Base-by-base conservation (phyloP, 2,329 filamentous ascomycete genomes). In the Hypoxylon sp. region DNA sequence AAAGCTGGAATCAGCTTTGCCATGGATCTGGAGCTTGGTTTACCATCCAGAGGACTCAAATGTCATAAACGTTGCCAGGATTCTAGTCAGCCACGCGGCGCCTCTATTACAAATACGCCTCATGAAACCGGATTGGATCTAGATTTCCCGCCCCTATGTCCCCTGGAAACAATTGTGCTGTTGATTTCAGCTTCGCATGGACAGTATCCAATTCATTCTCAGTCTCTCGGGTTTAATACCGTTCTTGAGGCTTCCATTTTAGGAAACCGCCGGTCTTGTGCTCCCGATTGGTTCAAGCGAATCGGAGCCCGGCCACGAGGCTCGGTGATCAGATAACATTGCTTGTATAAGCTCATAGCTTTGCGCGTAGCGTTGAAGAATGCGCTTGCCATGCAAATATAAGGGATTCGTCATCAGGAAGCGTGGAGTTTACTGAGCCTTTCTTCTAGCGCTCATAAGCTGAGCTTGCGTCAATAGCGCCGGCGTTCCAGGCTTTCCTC, bases 401-500 rank as follows among this genome's bases (percentile, higher is more conserved):
- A 59, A 42, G 24, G 13, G 57, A 24, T 19, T 46, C 35, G 44
- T 37, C 37, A 32, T 64, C 48, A 44, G 21, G 55, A 47, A 21
- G 27, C 32, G 17, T 42, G 24, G 24, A 55, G 52, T 53, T 31
- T 53, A 55, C 48, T 69, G 60, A 51, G 44, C 19, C n/a, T 52
- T 46, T 50, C n/a, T 57, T 57, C 50, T 51, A 27, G 50, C 47
- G 53, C 35, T 62, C 53, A 67, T 67, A 63, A 67, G 68, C 65
- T 68, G 62, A 66, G 67, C 31, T 72, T 72, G 65, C 69, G 53
- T 68, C 67, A 62, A 67, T 70, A 68, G 67, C 47, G 57, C 44
- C 48, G 39, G 44, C 50, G 37, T 62, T 29, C 46, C 44, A 35
- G 59, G 57, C 53, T 57, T 63, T 50, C 57, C 32, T 37, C 65